Conservation (phyloP, 257 asterid species). For the Paulownia fortunei region DNA sequence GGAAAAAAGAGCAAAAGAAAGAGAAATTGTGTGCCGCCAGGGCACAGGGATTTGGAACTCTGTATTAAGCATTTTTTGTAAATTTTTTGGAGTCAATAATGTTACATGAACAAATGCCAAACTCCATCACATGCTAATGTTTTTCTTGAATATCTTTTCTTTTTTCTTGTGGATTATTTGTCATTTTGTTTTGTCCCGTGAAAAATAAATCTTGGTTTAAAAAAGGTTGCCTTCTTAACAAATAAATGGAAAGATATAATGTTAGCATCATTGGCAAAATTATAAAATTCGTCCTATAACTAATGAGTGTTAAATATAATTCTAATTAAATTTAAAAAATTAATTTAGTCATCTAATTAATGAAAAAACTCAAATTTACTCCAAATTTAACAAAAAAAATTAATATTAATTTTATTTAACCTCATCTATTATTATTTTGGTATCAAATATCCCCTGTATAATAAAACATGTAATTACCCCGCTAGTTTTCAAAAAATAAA, state of each 20-base stretch:
- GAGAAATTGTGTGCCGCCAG: not conserved
- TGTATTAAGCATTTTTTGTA: not conserved
- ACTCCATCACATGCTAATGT: constrained; percentile 33
- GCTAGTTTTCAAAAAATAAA: too few species aligned
- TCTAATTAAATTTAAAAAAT: too few species aligned
- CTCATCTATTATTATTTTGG: too few species aligned
- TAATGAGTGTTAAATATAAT: too few species aligned
- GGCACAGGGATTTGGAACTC: not conserved
- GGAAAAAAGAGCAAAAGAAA: constrained; percentile 32
- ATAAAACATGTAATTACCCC: too few species aligned
- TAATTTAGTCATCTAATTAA: too few species aligned
- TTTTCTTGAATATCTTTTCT: not conserved
- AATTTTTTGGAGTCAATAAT: not conserved
- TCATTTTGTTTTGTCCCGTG: constrained; percentile 1
- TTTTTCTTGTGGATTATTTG: constrained; percentile 23
- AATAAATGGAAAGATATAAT: not conserved
- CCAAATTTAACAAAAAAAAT: too few species aligned
- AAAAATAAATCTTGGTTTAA: not conserved
- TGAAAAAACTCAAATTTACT: too few species aligned
- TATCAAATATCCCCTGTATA: too few species aligned
- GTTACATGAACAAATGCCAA: constrained; percentile 11
- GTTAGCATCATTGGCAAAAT: too few species aligned
- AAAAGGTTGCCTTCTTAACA: not conserved
- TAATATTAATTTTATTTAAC: too few species aligned
- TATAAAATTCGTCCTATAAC: too few species aligned